Conservation (phyloP, 2,329 filamentous ascomycete species). For the Achaetomium macrosporum region DNA sequence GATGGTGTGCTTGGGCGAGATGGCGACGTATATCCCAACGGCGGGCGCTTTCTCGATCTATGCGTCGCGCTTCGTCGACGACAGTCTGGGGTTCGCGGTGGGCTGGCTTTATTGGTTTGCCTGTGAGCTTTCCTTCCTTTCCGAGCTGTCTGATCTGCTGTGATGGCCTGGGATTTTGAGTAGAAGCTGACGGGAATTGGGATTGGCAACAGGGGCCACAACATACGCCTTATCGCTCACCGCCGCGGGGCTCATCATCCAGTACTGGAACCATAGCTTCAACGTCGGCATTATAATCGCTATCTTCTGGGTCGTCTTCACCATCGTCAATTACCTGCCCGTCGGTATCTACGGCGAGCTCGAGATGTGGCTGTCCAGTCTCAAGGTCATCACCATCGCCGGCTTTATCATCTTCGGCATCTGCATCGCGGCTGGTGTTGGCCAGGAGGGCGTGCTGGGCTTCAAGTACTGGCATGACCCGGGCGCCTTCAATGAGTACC, state of each 20-base stretch:
- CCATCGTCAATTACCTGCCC: conserved; percentile 62
- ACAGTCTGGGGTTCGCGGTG: conserved; percentile 51
- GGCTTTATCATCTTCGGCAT: conserved; percentile 74
- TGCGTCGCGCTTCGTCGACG: conserved; percentile 65
- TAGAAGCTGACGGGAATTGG: background rate
- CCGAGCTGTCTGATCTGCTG: background rate
- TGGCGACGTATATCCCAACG: conserved; percentile 73
- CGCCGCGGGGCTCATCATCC: conserved; percentile 66
- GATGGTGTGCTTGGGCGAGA: conserved; percentile 65
- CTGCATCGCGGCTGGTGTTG: conserved; percentile 66
- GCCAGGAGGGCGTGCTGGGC: conserved; percentile 64
- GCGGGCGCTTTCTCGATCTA: conserved; percentile 72
- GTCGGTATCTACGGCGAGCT: conserved; percentile 69
- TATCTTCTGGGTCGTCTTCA: conserved; percentile 67
- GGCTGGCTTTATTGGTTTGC: conserved; percentile 82
- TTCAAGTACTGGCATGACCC: conserved; percentile 66
- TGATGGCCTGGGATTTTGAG: background rate
- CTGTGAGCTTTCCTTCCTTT: conserved; percentile 35
- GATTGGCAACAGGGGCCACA: conserved; percentile 42
- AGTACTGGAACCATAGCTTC: conserved; percentile 62
- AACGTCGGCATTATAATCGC: conserved; percentile 67
- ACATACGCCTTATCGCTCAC: conserved; percentile 69
- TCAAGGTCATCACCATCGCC: conserved; percentile 70
- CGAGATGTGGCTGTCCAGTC: conserved; percentile 71
- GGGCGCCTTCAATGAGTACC: conserved; percentile 60